Conservation (phyloP, 2,329 filamentous ascomycete genomes). For the Epicoccum nigrum region DNA sequence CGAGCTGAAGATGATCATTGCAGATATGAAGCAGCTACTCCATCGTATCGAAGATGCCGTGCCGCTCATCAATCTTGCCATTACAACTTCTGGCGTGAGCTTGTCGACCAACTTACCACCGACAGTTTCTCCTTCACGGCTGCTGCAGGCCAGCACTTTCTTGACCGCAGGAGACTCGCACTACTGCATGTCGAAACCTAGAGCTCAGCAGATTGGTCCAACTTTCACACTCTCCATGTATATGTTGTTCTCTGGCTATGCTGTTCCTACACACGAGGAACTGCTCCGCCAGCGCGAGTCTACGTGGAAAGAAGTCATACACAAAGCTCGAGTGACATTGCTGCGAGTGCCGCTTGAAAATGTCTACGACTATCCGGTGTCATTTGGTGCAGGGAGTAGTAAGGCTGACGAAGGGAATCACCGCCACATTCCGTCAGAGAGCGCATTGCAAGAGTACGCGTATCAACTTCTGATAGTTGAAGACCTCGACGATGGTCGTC, state of each 20-base stretch:
- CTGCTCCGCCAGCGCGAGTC: conserved; percentile 68
- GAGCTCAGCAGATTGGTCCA: conserved; percentile 81
- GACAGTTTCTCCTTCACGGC: conserved; percentile 84
- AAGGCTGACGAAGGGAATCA: conserved; percentile 25
- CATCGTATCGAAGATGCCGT: conserved; percentile 86
- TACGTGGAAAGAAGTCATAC: conserved; percentile 95
- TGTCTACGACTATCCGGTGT: conserved; percentile 54
- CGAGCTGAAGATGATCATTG: conserved; percentile 72
- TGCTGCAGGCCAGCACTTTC: conserved; percentile 92
- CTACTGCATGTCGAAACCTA: conserved; percentile 69
- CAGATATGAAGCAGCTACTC: conserved; percentile 76
- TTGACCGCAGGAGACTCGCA: conserved; percentile 85
- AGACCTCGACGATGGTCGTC: conserved; percentile 74
- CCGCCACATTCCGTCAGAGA: conserved; percentile 49
- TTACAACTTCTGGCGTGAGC: conserved; percentile 89
- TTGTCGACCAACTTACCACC: conserved; percentile 79
- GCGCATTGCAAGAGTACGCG: conserved; percentile 67
- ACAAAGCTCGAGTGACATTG: conserved; percentile 86
- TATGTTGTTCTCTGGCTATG: conserved; percentile 89
- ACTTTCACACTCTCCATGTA: conserved; percentile 87
- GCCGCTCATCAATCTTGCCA: conserved; percentile 88
- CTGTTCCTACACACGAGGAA: conserved; percentile 62
- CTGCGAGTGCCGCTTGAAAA: conserved; percentile 69
- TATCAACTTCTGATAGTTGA: conserved; percentile 85
- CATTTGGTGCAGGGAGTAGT: conserved; percentile 24